Conservation (phyloP, 805 yeast genomes). For the Hermanozyma aechmeae region DNA sequence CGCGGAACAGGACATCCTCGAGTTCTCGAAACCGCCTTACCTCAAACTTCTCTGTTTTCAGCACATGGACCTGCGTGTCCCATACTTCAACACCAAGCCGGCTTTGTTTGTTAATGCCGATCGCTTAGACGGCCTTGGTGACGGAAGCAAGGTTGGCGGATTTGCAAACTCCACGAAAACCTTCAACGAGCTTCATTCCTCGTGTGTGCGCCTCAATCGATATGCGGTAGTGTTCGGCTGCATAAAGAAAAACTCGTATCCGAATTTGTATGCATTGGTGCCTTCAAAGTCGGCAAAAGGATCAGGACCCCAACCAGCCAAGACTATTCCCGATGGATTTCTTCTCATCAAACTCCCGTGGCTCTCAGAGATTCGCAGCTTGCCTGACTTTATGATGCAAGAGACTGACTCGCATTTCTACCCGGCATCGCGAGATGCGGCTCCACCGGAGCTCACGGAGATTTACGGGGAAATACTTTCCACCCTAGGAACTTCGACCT, state of each 20-base stretch:
- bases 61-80: constrained; percentile 32
- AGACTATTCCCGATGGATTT: constrained; percentile 67
- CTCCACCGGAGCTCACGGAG: constrained; percentile 11
- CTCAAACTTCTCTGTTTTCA: constrained; percentile 66
- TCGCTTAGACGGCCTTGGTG: constrained; percentile 28
- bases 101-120: constrained; percentile 64
- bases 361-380: constrained; percentile 61
- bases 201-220: constrained; percentile 40
- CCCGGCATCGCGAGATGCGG: constrained; percentile 3
- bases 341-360: constrained; percentile 62
- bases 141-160: constrained; percentile 22
- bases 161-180: constrained; percentile 57
- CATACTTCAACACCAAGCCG: constrained; percentile 42
- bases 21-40: constrained; percentile 31
- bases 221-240: constrained; percentile 73
- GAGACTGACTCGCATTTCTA: constrained; percentile 4
- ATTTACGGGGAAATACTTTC: constrained; percentile 8
- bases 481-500: constrained; percentile 17
- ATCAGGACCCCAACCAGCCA: not conserved
- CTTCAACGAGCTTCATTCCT: constrained; percentile 56
- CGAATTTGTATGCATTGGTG: constrained; percentile 48
- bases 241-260: constrained; percentile 41
- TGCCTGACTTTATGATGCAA: constrained; percentile 37
- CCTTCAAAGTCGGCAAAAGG: constrained; percentile 35
- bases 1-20: constrained; percentile 2